Base-by-base conservation (phyloP, 495 filamentous ascomycete genomes). In the Darksidea phi region DNA sequence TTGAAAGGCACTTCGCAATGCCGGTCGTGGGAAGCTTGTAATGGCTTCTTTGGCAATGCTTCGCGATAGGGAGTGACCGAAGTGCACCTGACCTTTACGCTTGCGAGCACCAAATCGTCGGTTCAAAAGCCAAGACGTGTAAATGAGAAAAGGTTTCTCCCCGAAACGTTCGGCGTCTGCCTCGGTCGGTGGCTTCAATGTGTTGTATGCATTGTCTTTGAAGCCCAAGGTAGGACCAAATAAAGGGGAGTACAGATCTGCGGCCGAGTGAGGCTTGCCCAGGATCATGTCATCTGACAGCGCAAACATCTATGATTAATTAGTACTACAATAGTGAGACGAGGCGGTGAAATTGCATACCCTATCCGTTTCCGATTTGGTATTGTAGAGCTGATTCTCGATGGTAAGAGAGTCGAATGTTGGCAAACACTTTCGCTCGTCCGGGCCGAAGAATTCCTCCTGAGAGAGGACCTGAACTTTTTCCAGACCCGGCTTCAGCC, bases 221-320 rank as follows among this genome's bases (percentile, higher is more conserved):
- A 77, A 77, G 1, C 71, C 75, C 69, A 77, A 72, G 1, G 69
- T 70, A 7, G 70, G 74, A 2, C 75, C 75, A 50, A 77, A 77
- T 7, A 77, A 63, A 2, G 75, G 75, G 5, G 75, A 77, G 63
- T 74, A 76, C 21, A 77, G 67, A 48, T 77, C 75, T 11, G 75
- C 73, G 4, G 75, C 74, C 1, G 73, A 65, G 57, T 77, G 75
- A 12, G 63, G 62, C 63, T 70, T 75, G 1, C 75, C 75, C 1
- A 77, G 59, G 47, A 77, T 67, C 75, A 77, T 77, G 61, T 77
- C 75, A 48, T 77, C 75, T 4, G 75, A 77, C 34, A 77, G 64
- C 18, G 74, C 75, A 20, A 76, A 72, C 11, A 77, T 63, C 52
- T 76, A 61, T 54, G 65, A 63, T 1, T 57, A 66, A 21, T 69